Conservation (phyloP, 768 basidiomycete genomes). For the Infundibulicybe gibba region DNA sequence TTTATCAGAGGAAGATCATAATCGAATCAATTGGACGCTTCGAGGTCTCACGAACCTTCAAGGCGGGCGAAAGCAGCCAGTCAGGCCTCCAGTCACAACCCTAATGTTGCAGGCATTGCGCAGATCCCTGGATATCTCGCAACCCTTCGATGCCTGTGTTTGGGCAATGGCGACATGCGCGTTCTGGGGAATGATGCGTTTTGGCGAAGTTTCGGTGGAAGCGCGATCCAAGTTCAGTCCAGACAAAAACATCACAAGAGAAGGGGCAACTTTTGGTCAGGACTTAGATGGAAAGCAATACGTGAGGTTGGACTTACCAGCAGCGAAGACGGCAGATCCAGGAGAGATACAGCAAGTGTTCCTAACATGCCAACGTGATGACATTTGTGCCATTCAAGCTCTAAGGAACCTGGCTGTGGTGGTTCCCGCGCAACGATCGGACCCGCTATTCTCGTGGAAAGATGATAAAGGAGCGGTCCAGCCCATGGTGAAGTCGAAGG, state of each 20-base stretch:
- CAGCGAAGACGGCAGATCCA: conserved; percentile 30
- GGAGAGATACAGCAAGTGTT: conserved; percentile 28
- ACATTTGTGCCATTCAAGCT: conserved; percentile 24
- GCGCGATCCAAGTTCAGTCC: conserved; percentile 15
- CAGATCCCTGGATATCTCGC: conserved; percentile 11
- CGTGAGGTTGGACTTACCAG: conserved; percentile 23
- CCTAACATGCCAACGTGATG: conserved; percentile 11
- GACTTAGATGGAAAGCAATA: conserved; percentile 23
- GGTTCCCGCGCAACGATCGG: conserved; percentile 14
- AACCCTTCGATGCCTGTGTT: conserved; percentile 35
- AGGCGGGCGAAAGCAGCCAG: conserved; percentile 10
- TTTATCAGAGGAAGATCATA: conserved; percentile 12
- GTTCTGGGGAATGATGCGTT: conserved; percentile 36
- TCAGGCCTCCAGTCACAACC: conserved; percentile 27
- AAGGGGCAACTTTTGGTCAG: conserved; percentile 9
- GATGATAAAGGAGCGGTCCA: conserved; percentile 19
- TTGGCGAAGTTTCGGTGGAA: conserved; percentile 30
- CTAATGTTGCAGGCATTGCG: conserved; percentile 22
- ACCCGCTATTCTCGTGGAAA: conserved; percentile 33
- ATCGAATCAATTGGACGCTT: conserved; percentile 21
- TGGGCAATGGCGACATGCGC: conserved; percentile 32
- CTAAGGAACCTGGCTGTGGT: conserved; percentile 23
- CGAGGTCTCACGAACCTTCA: conserved; percentile 22
- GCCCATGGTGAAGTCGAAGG: conserved; percentile 23
- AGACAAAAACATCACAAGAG: conserved; percentile 17